Percentiles rank a stretch among this genome's conserved stretches.
phyloP scores from a whole-genome alignment of 768 basidiomycete species.

The Podaxis sp. region DNA sequence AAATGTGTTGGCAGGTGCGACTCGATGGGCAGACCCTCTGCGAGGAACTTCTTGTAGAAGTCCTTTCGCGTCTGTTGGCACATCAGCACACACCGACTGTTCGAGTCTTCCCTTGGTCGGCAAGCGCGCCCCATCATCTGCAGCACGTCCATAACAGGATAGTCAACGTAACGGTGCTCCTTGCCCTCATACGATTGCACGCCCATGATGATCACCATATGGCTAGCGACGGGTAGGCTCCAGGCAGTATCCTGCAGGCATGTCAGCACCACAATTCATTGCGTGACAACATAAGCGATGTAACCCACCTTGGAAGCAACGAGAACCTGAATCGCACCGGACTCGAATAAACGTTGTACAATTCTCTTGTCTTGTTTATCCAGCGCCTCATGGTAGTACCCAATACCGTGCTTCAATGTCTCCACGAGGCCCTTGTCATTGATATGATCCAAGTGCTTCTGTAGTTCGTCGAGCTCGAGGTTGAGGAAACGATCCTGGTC shows the following conservation, averaged over 20 bases:
- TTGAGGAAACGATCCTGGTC: slow-evolving; percentile 87
- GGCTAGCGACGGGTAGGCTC: slow-evolving; percentile 90
- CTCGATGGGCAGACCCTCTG: slow-evolving; percentile 97
- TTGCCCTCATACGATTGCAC: slow-evolving; percentile 96
- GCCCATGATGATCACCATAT: slow-evolving; percentile 99
- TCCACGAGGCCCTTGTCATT: slow-evolving; percentile 75
- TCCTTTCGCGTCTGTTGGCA: slow-evolving; percentile 97
- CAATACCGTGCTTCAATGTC: slow-evolving; percentile 85
- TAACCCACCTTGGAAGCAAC: slow-evolving; percentile 84
- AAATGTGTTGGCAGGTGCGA: slow-evolving; percentile 88
- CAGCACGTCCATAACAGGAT: slow-evolving; percentile 96
- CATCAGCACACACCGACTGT: slow-evolving; percentile 94
- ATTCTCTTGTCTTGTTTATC: slow-evolving; percentile 91
- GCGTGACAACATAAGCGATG: background rate
- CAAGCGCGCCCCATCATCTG: slow-evolving; percentile 99
- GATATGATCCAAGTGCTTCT: slow-evolving; percentile 86
- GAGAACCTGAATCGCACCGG: slow-evolving; percentile 92
- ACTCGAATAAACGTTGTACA: slow-evolving; percentile 88
- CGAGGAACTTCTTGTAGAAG: slow-evolving; percentile 98
- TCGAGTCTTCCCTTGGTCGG: slow-evolving; percentile 83
- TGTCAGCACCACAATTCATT: background rate
- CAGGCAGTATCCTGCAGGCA: slow-evolving; percentile 83
- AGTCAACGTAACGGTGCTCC: slow-evolving; percentile 97
- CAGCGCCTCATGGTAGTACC: slow-evolving; percentile 94
- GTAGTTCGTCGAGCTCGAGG: slow-evolving; percentile 77